Percentiles rank a stretch among this genome's conserved stretches.
phyloP scores from a whole-genome alignment of 1,284 basidiomycete genomes.

The Cystobasidiaceae sp. region DNA sequence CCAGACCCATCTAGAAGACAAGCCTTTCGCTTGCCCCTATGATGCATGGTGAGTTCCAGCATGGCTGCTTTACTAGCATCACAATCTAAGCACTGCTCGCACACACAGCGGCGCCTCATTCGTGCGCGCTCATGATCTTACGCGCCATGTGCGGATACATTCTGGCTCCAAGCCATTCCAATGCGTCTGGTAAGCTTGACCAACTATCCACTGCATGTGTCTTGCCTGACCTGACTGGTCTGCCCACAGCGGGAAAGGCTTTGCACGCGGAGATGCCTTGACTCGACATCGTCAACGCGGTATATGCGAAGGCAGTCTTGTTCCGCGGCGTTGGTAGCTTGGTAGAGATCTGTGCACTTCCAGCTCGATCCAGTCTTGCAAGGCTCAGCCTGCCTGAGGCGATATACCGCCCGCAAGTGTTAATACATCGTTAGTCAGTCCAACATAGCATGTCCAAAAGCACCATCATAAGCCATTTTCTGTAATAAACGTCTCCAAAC shows the following conservation, averaged over 20 bases:
- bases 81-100: no score
- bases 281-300: conserved; percentile 50
- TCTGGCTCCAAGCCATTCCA: conserved; percentile 49
- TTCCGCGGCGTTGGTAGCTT: conserved; percentile 33
- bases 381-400: no score
- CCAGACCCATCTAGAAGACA: conserved; percentile 53
- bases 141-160: conserved; percentile 51
- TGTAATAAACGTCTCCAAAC: no score
- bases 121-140: conserved; percentile 51
- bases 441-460: no score
- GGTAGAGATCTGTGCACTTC: no score
- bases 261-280: conserved; percentile 51
- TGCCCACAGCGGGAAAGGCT: conserved; percentile 48
- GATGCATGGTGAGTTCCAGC: conserved; percentile 43
- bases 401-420: no score
- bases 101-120: conserved; percentile 45
- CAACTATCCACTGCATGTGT: background rate
- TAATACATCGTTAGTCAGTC: no score
- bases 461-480: no score
- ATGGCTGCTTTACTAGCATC: background rate
- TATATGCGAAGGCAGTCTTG: conserved; percentile 47
- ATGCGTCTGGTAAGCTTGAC: conserved; percentile 48
- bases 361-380: no score
- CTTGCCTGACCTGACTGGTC: background rate
- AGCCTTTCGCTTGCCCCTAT: conserved; percentile 50